Evolutionary conservation across 148 eudicot genomes (phyloP), one percentile per base, ranked within the genome.

Genomic region (Selenicereus undatus): DNA sequence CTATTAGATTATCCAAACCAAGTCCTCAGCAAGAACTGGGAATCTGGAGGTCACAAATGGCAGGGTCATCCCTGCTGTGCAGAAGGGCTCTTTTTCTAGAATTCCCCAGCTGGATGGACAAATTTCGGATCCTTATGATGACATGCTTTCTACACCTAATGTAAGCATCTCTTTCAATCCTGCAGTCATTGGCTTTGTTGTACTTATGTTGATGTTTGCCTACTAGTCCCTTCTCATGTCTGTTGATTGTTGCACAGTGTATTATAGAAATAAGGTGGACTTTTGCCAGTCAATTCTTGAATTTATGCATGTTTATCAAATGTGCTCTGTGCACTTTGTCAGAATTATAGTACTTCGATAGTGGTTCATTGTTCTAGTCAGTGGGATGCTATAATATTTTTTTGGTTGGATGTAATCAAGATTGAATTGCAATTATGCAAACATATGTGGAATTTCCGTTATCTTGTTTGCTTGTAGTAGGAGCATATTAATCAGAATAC

Each of bases 101-200:
- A 91, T 93, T 84, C 89, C 94, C 82, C 98, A 96, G 85, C 76
- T 89, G 58, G 98, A 96, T 86, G 99, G 97, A 78, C 98, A 93
- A 62, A 85, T 86, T 58, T 90, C 98, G 74, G 95, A 93, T 86
- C 97, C 98, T 81, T 92, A 96, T 87, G 98, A 94, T 77, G 98
- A 96, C 76, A 86, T 75, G 80, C 95, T 91, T 62, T 93, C 99
- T 78, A 92, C 99, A 71, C 98, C 99, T 52, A 93, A 93, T 88
- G 99, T 96, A 83, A 89, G 90, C 7, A 72, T 56, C 74, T 68
- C 16, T 22, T 21, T 73, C 26, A 29, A 65, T 26, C 29, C 42
- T 73, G 18, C 73, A 56, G 39, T 32, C 56, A 11, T 26, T 73
- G 71, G 76, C 35, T 62, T 45, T 83, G 20, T 48, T 71, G 43